Evolutionary conservation across 345 rosid species (phyloP).

Genomic region (Isatis tinctoria): DNA sequence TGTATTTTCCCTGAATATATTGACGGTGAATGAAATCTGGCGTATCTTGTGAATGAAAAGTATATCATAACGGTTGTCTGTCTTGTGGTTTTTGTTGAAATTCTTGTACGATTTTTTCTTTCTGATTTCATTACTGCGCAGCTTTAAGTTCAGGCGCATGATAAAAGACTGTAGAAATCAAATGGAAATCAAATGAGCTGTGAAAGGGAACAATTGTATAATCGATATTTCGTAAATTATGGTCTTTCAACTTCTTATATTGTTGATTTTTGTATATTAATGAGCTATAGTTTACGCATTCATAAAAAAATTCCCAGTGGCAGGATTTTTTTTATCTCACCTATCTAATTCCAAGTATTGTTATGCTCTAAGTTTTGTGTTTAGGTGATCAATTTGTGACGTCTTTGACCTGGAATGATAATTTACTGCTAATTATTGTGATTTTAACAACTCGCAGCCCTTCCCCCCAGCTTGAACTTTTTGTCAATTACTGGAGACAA

Average conservation of each 20-base stretch:
- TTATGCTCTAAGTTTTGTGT: not conserved
- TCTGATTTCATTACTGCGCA: not conserved
- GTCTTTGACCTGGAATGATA: not conserved
- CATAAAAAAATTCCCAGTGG: not conserved
- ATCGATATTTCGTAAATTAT: not conserved
- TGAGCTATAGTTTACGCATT: not conserved
- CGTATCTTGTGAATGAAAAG: not conserved
- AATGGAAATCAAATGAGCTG: not conserved
- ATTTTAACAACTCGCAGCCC: conserved; percentile 52
- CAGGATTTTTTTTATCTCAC: not conserved
- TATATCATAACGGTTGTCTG: not conserved
- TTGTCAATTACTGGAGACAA: conserved; percentile 88
- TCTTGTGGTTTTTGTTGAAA: not conserved
- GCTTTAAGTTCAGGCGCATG: not conserved
- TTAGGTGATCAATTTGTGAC: not conserved
- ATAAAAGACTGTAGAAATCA: not conserved
- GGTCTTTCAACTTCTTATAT: not conserved
- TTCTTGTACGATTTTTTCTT: no score
- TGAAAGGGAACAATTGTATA: not conserved
- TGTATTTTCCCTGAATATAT: not conserved
- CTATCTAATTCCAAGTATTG: not conserved
- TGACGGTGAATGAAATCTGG: not conserved
- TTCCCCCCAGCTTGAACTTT: conserved; percentile 95
- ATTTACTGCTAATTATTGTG: not conserved
- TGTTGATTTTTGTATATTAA: not conserved